phyloP scores from a whole-genome alignment of 2,329 filamentous ascomycete genomes.

The Trichophyton verrucosum region DNA sequence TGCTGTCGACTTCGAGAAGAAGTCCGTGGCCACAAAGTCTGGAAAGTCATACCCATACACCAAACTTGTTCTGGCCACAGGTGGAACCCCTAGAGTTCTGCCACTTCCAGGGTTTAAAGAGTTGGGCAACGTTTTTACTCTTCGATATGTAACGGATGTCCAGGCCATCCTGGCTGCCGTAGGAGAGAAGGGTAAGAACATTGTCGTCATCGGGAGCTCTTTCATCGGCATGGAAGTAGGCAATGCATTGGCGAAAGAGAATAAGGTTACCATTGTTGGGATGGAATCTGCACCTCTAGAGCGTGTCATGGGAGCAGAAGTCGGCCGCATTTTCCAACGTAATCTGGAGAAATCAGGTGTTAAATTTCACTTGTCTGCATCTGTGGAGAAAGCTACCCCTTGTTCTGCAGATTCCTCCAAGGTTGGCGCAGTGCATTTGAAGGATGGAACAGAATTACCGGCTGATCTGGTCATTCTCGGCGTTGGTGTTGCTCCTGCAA shows the following conservation, averaged over 20 bases:
- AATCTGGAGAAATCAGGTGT: slow-evolving; percentile 74
- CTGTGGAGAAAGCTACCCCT: slow-evolving; percentile 70
- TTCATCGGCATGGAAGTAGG: slow-evolving; percentile 99
- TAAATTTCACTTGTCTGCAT: slow-evolving; percentile 71
- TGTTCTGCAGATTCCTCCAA: slow-evolving; percentile 53
- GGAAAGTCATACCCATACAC: slow-evolving; percentile 64
- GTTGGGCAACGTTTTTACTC: slow-evolving; percentile 72
- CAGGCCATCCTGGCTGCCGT: slow-evolving; percentile 68
- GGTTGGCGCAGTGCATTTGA: slow-evolving; percentile 69
- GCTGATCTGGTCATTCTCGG: slow-evolving; percentile 88
- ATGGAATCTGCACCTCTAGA: slow-evolving; percentile 80
- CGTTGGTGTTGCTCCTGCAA: slow-evolving; percentile 77
- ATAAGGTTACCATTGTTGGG: slow-evolving; percentile 74
- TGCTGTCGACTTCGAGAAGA: slow-evolving; percentile 60
- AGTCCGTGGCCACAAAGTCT: slow-evolving; percentile 60
- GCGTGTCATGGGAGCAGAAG: slow-evolving; percentile 66
- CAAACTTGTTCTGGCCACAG: slow-evolving; percentile 83
- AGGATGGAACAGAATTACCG: slow-evolving; percentile 71
- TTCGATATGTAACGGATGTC: slow-evolving; percentile 65
- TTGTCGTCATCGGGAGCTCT: slow-evolving; percentile 81
- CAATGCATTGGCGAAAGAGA: slow-evolving; percentile 65
- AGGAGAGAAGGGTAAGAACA: slow-evolving; percentile 72
- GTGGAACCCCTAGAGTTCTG: slow-evolving; percentile 62
- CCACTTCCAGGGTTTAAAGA: slow-evolving; percentile 78
- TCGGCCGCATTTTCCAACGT: slow-evolving; percentile 69